Evolutionary conservation across 495 filamentous ascomycete species (phyloP).

Genomic region (Antarctomyces pellizariae): DNA sequence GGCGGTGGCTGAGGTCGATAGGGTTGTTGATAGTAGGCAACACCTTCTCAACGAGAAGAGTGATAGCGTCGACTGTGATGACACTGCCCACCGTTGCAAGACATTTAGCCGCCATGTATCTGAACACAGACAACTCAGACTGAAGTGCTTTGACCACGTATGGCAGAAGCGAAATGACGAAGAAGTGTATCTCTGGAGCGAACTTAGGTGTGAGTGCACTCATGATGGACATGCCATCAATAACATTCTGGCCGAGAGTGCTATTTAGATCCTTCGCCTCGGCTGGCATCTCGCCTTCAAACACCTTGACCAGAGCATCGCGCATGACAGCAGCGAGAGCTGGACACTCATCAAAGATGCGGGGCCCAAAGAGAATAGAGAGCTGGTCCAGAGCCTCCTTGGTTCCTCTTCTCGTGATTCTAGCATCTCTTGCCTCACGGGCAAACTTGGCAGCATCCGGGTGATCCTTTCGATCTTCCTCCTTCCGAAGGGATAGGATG

Average conservation of each 20-base stretch:
- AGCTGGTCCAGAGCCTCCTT: constrained; percentile 89
- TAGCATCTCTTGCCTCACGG: constrained; percentile 58
- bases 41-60: constrained; percentile 79
- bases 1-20: constrained; percentile 60
- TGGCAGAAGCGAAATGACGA: constrained; percentile 66
- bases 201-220: constrained; percentile 75
- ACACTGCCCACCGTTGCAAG: constrained; percentile 94
- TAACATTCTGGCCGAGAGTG: constrained; percentile 66
- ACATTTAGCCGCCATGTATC: constrained; percentile 93
- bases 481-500: constrained; percentile 81
- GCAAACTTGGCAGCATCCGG: constrained; percentile 75
- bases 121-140: constrained; percentile 68
- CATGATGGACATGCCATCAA: constrained; percentile 82
- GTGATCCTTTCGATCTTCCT: constrained; percentile 87
- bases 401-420: constrained; percentile 73
- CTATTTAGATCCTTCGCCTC: constrained; percentile 43
- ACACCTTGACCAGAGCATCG: constrained; percentile 47
- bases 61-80: constrained; percentile 85
- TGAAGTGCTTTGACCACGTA: constrained; percentile 66
- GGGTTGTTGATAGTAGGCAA: constrained; percentile 76
- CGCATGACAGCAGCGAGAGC: constrained; percentile 62
- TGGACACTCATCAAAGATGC: constrained; percentile 57
- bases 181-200: constrained; percentile 42
- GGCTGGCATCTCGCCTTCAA: constrained; percentile 45
- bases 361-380: constrained; percentile 46